Evolutionary conservation across 2,329 filamentous ascomycete species (phyloP).

Genomic region (Paraphaeosphaeria sporulosa): DNA sequence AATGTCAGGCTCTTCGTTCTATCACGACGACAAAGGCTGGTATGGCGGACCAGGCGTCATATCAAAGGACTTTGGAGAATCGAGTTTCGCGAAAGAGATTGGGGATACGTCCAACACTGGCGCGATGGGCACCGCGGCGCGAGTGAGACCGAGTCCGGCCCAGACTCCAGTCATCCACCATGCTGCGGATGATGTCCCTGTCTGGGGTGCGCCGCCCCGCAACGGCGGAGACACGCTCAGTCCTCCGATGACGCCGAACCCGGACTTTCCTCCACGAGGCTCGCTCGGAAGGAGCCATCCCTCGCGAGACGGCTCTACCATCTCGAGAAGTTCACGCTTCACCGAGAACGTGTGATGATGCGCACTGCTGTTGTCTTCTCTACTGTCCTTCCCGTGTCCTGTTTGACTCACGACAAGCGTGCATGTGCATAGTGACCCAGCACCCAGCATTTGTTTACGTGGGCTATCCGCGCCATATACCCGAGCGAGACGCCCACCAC

Average conservation of each 20-base stretch:
- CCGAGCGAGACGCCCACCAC: constrained; percentile 20
- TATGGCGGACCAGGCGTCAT: constrained; percentile 48
- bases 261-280: constrained; percentile 34
- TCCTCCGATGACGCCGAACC: constrained; percentile 50
- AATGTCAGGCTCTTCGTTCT: constrained; percentile 52
- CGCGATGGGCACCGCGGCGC: constrained; percentile 32
- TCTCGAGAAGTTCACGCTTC: constrained; percentile 54
- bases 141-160: constrained; percentile 64
- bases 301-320: constrained; percentile 50
- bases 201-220: constrained; percentile 32
- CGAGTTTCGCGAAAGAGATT: constrained; percentile 36
- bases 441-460: constrained; percentile 20
- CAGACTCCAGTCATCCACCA: constrained; percentile 67
- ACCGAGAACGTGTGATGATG: constrained; percentile 55
- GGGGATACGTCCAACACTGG: constrained; percentile 31
- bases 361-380: constrained; percentile 27
- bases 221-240: constrained; percentile 36
- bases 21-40: constrained; percentile 54
- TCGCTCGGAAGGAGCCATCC: constrained; percentile 54
- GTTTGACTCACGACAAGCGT: constrained; percentile 34
- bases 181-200: constrained; percentile 39
- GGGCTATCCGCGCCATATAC: constrained; percentile 29
- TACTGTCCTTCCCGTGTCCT: constrained; percentile 31
- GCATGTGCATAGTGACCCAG: constrained; percentile 30
- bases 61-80: constrained; percentile 24